Evolutionary conservation across 331 rosid genomes (phyloP), one percentile per base, ranked within the genome.

Genomic region (Quercus lobata): DNA sequence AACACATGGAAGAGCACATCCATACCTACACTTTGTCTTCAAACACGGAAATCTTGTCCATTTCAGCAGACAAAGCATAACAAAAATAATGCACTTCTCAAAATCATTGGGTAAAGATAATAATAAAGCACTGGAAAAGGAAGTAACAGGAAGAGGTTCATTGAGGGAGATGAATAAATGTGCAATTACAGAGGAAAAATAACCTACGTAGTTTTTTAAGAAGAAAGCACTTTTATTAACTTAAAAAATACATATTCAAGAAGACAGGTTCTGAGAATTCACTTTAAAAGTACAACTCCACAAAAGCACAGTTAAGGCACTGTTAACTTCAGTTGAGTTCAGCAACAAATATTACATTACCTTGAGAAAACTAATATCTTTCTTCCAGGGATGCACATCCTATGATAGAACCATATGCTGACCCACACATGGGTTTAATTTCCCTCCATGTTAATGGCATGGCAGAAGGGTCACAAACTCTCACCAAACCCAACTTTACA

Each of bases 371-470:
- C 7, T 56, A 58, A 49, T 76, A 69, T 32, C 58, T 71, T 49
- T 83, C 83, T 74, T 68, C 86, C 83, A 83, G 4, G 69, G 80
- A 73, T 49, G 73, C 86, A 58, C 86, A 78, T 37, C 86, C 83
- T 32, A 83, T 19, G 6, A 83, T 69, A 46, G 83, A 46, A 15
- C 86, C 86, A 46, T 69, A 22, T 57, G 83, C 80, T 12, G 74
- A 53, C 37, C 73, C 74, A 78, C 56, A 41, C 73, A 83, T 74
- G 19, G 73, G 76, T 74, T 68, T 68, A 58, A 80, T 83, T 78
- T 78, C 73, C 82, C 77, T 83, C 86, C 86, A 83, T 69, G 71
- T 73, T 37, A 83, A 74, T 49, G 86, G 86, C 61, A 24, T 68
- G 71, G 54, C 83, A 8, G 76, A 74, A 37, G 83, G 86, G 35